Conservation (phyloP, 768 basidiomycete species). For the Guyanaporus albipodus region DNA sequence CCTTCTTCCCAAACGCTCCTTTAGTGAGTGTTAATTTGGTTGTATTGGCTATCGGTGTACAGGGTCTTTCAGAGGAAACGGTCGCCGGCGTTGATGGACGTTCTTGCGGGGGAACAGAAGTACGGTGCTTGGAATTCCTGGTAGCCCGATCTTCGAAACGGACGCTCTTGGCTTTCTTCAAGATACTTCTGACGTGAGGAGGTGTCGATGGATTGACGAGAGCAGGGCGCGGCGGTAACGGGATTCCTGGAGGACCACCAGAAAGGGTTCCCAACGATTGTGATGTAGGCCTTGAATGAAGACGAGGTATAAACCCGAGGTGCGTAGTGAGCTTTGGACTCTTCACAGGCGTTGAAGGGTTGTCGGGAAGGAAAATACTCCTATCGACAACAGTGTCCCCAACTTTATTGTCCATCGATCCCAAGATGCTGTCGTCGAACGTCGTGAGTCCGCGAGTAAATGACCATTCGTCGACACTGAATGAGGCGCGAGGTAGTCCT, state of each 20-base stretch:
- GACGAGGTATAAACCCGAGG: neutral
- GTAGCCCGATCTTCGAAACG: conserved; percentile 31
- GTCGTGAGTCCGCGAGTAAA: conserved; percentile 31
- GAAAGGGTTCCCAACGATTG: conserved; percentile 7
- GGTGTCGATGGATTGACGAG: conserved; percentile 27
- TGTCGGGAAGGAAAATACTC: conserved; percentile 12
- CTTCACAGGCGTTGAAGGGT: conserved; percentile 11
- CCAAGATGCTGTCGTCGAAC: conserved; percentile 20
- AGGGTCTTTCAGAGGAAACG: conserved; percentile 6
- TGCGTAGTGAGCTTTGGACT: neutral
- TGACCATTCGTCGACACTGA: conserved; percentile 35
- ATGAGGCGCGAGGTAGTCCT: conserved; percentile 1
- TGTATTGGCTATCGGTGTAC: conserved; percentile 7
- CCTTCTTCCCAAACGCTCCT: neutral
- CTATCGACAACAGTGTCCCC: conserved; percentile 1
- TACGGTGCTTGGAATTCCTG: conserved; percentile 2
- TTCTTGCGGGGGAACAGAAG: neutral
- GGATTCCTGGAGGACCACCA: conserved; percentile 17
- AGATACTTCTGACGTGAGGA: conserved; percentile 33
- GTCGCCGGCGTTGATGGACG: conserved; percentile 1
- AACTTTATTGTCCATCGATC: conserved; percentile 1
- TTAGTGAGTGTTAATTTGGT: conserved; percentile 1
- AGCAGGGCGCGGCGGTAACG: conserved; percentile 21
- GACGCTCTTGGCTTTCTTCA: conserved; percentile 39
- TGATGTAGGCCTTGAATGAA: neutral